A percentile compares a stretch with the other conserved stretches of the same genome.
Evolutionary conservation across 129 eudicot genomes (phyloP).

Genomic region (Tanacetum coccineum): DNA sequence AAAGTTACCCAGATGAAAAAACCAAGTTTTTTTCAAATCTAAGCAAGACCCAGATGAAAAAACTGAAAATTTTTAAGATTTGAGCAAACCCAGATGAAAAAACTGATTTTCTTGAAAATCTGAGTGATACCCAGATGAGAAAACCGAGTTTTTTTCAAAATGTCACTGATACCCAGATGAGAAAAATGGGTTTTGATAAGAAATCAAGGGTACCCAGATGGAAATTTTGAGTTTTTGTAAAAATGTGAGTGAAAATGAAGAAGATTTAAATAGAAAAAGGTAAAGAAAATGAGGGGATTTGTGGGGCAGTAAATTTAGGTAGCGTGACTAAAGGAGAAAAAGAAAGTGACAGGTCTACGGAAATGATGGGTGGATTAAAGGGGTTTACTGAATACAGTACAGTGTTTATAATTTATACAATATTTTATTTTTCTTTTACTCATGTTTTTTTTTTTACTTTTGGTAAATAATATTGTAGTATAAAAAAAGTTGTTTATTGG

Average conservation of each 20-base stretch:
- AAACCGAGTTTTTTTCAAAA: neutral
- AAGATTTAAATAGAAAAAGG: conserved; percentile 15
- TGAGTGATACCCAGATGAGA: neutral
- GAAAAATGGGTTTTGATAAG: neutral
- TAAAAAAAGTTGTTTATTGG: no score
- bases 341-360: conserved; percentile 33
- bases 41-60: conserved; percentile 9
- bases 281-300: conserved; percentile 13
- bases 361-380: conserved; percentile 27
- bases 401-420: no score
- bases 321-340: conserved; percentile 49
- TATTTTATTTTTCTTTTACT: no score
- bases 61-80: neutral
- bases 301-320: conserved; percentile 30
- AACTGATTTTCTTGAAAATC: neutral
- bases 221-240: neutral
- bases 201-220: neutral
- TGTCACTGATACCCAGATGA: neutral
- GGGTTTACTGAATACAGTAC: neutral
- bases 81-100: neutral
- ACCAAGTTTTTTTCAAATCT: neutral
- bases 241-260: neutral
- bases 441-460: no score
- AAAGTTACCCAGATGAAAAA: conserved; percentile 23
- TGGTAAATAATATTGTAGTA: no score